phyloP scores from a whole-genome alignment of 768 basidiomycete species.

The Rubroboletus pulcherrimus region DNA sequence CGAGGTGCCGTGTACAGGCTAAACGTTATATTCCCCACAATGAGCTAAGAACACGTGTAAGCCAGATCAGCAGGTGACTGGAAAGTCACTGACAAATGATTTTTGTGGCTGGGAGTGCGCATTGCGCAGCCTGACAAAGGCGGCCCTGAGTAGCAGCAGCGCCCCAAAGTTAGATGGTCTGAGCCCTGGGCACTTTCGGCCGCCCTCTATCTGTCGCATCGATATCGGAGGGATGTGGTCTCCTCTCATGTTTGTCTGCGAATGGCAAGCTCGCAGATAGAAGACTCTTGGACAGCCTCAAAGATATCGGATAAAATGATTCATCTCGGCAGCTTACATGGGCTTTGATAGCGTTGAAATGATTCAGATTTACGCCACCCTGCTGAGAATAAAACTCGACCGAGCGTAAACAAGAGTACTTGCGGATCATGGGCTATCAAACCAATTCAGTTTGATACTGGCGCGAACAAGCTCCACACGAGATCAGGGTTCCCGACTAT shows the following conservation, averaged over 20 bases:
- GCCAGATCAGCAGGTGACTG: constrained; percentile 11
- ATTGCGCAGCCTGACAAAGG: not conserved
- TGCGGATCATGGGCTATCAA: constrained; percentile 5
- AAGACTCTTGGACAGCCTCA: not conserved
- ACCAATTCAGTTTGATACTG: constrained; percentile 4
- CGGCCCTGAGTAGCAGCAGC: not conserved
- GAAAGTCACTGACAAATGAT: not conserved
- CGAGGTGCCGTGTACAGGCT: not conserved
- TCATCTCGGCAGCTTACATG: constrained; percentile 8
- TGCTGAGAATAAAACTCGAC: not conserved
- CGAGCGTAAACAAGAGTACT: not conserved
- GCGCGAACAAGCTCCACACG: constrained; percentile 9
- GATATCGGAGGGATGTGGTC: constrained; percentile 7
- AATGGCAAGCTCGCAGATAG: constrained; percentile 7
- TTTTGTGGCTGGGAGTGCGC: not conserved
- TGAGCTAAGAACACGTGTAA: constrained; percentile 17
- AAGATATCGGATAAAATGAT: constrained; percentile 8
- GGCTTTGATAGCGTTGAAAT: constrained; percentile 1
- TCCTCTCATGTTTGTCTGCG: constrained; percentile 1
- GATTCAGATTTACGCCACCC: constrained; percentile 4
- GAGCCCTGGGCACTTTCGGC: constrained; percentile 5
- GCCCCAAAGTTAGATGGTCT: constrained; percentile 2
- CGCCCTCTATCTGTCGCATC: constrained; percentile 6
- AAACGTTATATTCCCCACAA: constrained; percentile 26
- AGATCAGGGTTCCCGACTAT: constrained; percentile 23